These are phyloP conservation scores for Pythium inflatum DNA, from an alignment of 352 stramenopile genomes.

Conservation along the genomic window DNA sequence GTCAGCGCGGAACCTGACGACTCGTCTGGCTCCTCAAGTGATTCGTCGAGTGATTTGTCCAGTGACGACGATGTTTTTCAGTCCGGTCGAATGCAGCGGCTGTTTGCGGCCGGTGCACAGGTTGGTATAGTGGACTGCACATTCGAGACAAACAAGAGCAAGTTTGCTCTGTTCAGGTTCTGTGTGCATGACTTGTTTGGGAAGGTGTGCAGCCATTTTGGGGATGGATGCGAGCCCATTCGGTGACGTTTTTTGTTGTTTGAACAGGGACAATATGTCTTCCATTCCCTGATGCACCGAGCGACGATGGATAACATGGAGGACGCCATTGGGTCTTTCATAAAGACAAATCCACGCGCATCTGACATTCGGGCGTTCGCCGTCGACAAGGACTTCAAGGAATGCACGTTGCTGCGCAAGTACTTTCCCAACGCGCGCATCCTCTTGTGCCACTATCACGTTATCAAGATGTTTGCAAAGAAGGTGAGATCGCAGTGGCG, in stretches of 20 bases:
- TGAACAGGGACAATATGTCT: neutral
- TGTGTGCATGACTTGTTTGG: conserved; percentile 24
- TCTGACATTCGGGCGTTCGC: conserved; percentile 6
- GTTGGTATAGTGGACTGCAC: conserved; percentile 25
- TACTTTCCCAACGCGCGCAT: neutral
- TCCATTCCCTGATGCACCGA: neutral
- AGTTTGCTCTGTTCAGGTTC: conserved; percentile 26
- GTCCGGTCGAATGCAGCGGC: neutral
- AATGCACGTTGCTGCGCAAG: neutral
- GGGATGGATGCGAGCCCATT: no score
- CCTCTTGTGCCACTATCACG: conserved; percentile 15
- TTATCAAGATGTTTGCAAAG: conserved; percentile 14
- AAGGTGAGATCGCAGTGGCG: conserved; percentile 12
- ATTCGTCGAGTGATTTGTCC: no score
- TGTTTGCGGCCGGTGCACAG: conserved; percentile 9
- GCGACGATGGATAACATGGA: conserved; percentile 27
- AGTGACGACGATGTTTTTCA: no score
- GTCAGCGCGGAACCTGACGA: no score
- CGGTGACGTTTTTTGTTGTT: neutral
- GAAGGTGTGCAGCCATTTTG: conserved; percentile 19
- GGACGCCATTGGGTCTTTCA: neutral
- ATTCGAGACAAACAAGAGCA: conserved; percentile 16
- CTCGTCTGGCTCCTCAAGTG: no score
- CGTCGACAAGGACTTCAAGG: conserved; percentile 13
- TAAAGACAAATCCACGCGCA: neutral